Percentiles rank a stretch among this genome's conserved stretches.
Evolutionary conservation across 1,284 basidiomycete species (phyloP).

Genomic region (Volvariella volvacea): DNA sequence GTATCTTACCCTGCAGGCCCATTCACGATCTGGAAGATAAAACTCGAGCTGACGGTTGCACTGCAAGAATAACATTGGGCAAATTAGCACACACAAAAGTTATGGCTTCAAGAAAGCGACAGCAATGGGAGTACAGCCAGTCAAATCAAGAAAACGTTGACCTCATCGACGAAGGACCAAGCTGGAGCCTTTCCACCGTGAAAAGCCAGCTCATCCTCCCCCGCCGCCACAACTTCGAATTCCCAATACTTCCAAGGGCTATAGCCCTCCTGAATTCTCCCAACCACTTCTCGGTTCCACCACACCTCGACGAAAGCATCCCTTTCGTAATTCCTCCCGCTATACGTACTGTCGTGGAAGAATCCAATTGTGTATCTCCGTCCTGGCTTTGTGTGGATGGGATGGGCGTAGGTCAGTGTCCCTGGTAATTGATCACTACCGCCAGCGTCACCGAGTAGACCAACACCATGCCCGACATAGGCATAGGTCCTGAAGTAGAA

Average conservation of each 20-base stretch:
- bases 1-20: too few relatives aligned
- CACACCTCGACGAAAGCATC: conserved; percentile 18
- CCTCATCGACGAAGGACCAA: conserved; percentile 26
- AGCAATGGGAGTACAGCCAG: too few relatives aligned
- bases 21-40: too few relatives aligned
- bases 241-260: conserved; percentile 16
- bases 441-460: conserved; percentile 20
- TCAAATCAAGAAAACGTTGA: conserved; percentile 1
- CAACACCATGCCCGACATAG: conserved; percentile 20
- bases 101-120: too few relatives aligned
- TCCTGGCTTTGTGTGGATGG: conserved; percentile 17
- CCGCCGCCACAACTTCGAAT: conserved; percentile 14
- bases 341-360: conserved; percentile 20
- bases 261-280: conserved; percentile 14
- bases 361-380: conserved; percentile 18
- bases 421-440: conserved; percentile 19
- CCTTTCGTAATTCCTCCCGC: conserved; percentile 14
- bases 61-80: too few relatives aligned
- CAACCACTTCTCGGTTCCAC: conserved; percentile 21
- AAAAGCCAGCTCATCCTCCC: conserved; percentile 19
- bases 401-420: conserved; percentile 15
- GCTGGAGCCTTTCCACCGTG: conserved; percentile 22
- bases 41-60: too few relatives aligned
- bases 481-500: conserved; percentile 22
- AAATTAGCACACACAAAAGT: too few relatives aligned